These are phyloP conservation scores for Candida nanaspora DNA, from an alignment of 805 yeast species.

Conservation along the genomic window DNA sequence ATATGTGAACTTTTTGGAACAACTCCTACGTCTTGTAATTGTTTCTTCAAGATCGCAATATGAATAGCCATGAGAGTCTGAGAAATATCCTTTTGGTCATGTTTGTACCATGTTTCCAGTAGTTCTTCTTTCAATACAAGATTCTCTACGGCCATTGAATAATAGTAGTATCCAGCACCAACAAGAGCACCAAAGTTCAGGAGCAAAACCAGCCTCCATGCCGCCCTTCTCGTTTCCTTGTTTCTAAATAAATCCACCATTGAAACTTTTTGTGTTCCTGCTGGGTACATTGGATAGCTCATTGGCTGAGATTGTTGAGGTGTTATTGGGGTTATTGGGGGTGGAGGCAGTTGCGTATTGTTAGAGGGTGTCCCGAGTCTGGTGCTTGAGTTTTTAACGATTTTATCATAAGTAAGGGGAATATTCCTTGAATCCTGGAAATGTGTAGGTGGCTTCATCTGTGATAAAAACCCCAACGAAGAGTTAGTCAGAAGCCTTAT, in stretches of 20 bases:
- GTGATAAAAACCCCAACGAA: background rate
- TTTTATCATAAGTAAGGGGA: slow-evolving; percentile 3
- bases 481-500: background rate
- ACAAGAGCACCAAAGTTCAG: background rate
- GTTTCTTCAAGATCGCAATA: slow-evolving; percentile 13
- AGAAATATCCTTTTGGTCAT: slow-evolving; percentile 14
- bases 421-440: slow-evolving; percentile 5
- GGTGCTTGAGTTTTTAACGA: background rate
- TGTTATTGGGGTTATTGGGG: background rate
- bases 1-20: slow-evolving; percentile 8
- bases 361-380: too few relatives aligned
- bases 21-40: slow-evolving; percentile 9
- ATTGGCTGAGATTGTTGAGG: too few relatives aligned
- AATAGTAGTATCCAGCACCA: background rate
- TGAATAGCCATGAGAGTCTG: slow-evolving; percentile 17
- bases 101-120: slow-evolving; percentile 4
- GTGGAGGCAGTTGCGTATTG: background rate
- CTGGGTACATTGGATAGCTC: background rate
- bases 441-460: slow-evolving; percentile 2
- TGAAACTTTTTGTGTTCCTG: background rate
- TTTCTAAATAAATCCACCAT: background rate
- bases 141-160: background rate
- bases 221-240: background rate
- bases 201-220: background rate
- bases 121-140: slow-evolving; percentile 4